Conservation (phyloP, 1,284 basidiomycete genomes). For the Papiliotrema flavescens region DNA sequence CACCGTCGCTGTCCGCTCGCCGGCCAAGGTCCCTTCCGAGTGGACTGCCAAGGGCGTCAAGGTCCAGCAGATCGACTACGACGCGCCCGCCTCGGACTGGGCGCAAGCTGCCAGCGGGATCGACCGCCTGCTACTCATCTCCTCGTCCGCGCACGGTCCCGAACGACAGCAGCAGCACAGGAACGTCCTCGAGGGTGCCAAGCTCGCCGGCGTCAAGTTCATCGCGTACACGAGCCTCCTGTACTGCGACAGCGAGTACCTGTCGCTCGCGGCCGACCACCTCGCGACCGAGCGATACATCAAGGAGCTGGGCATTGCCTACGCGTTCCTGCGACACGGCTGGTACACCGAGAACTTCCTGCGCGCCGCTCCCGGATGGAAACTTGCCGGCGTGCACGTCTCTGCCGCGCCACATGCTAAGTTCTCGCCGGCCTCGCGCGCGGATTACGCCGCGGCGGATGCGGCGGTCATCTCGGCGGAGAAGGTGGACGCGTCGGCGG, state of each 20-base stretch:
- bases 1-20: too few species aligned
- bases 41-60: background rate
- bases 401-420: background rate
- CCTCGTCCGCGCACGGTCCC: background rate
- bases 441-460: background rate
- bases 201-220: background rate
- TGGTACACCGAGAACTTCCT: constrained; percentile 1
- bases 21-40: background rate
- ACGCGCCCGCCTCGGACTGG: background rate
- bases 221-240: background rate
- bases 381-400: background rate
- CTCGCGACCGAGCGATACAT: background rate
- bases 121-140: background rate
- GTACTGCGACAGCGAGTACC: constrained; percentile 1
- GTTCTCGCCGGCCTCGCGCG: background rate
- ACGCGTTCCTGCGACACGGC: background rate
- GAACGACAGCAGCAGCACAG: background rate
- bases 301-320: background rate
- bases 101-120: background rate
- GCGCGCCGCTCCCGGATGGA: background rate
- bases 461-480: background rate
- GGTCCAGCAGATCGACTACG: background rate
- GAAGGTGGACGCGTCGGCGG: background rate
- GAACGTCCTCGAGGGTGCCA: background rate
- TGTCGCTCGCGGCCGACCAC: background rate